Evolutionary conservation across 2,329 filamentous ascomycete species (phyloP).

Genomic region (Magnaporthiopsis incrustans): DNA sequence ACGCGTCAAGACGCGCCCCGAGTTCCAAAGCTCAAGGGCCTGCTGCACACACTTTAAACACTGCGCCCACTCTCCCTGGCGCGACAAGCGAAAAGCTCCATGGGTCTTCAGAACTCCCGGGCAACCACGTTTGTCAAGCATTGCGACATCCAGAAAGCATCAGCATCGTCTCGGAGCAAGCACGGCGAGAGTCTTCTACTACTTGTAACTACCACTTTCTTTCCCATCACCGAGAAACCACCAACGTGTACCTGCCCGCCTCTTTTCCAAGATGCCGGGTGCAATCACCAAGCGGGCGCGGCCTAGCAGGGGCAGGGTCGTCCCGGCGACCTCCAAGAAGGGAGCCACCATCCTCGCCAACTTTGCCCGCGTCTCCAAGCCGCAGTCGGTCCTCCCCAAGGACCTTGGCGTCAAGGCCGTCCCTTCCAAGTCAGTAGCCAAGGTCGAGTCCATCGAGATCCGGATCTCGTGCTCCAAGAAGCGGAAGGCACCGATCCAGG

Average conservation of each 20-base stretch:
- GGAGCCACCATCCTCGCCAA: slow-evolving; percentile 12
- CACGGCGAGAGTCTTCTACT: not conserved
- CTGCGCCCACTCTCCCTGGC: not conserved
- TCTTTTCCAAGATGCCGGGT: slow-evolving; percentile 6
- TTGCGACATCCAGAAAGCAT: not conserved
- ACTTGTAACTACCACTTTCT: not conserved
- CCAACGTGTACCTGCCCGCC: not conserved
- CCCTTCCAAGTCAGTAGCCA: slow-evolving; percentile 27
- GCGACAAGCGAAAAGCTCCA: not conserved
- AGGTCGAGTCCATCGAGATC: slow-evolving; percentile 18
- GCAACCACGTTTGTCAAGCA: not conserved
- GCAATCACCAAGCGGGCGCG: slow-evolving; percentile 11
- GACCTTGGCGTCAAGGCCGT: slow-evolving; percentile 18
- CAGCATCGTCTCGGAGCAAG: not conserved
- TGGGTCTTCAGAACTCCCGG: not conserved
- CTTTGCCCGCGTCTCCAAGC: slow-evolving; percentile 18
- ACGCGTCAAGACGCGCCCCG: not conserved
- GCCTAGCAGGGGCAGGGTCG: slow-evolving; percentile 8
- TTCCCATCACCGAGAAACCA: not conserved
- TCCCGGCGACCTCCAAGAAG: slow-evolving; percentile 9
- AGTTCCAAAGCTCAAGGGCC: not conserved
- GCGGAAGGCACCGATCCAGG: slow-evolving; percentile 25
- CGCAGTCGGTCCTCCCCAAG: slow-evolving; percentile 15
- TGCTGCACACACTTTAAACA: not conserved
- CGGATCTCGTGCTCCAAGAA: slow-evolving; percentile 24